Evolutionary conservation across 2,329 filamentous ascomycete genomes (phyloP).

Genomic region (Beauveria asiatica): DNA sequence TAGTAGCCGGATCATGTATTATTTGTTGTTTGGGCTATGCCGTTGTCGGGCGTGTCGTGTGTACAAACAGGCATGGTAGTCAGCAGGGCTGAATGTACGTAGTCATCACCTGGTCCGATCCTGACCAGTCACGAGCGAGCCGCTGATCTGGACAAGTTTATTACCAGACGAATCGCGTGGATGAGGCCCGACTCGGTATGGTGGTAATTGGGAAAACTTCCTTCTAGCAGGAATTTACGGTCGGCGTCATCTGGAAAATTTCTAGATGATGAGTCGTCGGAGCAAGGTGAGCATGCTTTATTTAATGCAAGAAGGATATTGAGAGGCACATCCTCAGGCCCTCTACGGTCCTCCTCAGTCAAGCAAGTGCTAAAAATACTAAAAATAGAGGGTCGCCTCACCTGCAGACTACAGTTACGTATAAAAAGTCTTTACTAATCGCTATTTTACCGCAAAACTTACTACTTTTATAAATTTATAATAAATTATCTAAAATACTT

Average conservation of each 20-base stretch:
- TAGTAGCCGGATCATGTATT: not conserved
- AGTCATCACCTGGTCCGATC: not conserved
- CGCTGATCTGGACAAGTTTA: not conserved
- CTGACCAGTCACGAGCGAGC: conserved; percentile 3
- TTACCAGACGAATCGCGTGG: not conserved
- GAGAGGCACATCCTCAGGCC: too few relatives aligned
- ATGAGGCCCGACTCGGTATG: not conserved
- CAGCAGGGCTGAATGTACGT: not conserved
- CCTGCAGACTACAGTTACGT: too few relatives aligned
- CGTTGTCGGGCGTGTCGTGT: not conserved
- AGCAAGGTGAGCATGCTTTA: not conserved
- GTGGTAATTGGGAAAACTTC: not conserved
- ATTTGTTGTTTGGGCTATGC: not conserved
- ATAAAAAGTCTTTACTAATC: too few relatives aligned
- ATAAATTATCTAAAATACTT: too few relatives aligned
- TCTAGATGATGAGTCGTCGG: not conserved
- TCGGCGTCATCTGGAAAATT: not conserved
- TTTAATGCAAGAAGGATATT: not conserved
- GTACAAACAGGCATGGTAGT: not conserved
- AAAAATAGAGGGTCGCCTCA: too few relatives aligned
- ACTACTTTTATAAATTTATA: too few relatives aligned
- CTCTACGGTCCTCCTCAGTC: not conserved
- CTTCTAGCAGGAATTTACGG: not conserved
- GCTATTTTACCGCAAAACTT: too few relatives aligned
- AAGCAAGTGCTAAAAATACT: not conserved